Percentiles rank a stretch among this genome's conserved stretches.
Evolutionary conservation across 78 protist species (phyloP).

Genomic region (Dictyostelium citrinum): DNA sequence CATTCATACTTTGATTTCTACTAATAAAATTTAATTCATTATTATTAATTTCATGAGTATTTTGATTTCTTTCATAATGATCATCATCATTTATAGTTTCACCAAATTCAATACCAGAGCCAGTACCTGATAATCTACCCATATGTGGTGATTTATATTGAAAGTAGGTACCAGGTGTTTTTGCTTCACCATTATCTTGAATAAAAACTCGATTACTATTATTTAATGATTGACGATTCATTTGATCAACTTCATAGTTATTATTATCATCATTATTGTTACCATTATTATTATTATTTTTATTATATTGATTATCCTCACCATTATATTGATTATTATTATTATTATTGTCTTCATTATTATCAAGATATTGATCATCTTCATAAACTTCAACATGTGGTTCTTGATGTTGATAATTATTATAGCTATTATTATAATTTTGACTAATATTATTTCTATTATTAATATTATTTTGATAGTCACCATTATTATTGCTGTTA

Average conservation of each 20-base stretch:
- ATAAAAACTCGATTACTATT: not conserved
- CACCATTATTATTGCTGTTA: not conserved
- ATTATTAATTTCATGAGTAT: not conserved
- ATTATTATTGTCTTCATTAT: not conserved
- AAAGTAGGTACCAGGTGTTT: constrained; percentile 33
- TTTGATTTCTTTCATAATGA: not conserved
- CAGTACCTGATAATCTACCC: constrained; percentile 19
- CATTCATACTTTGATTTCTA: not conserved
- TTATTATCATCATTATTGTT: not conserved
- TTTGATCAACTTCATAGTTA: not conserved
- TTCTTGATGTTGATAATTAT: not conserved
- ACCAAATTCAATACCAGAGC: not conserved
- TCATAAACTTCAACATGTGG: not conserved
- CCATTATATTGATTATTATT: not conserved
- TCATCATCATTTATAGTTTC: not conserved
- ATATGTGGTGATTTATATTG: not conserved
- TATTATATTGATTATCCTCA: not conserved
- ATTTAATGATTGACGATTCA: not conserved
- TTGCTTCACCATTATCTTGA: not conserved
- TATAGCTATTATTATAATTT: not conserved
- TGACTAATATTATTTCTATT: not conserved
- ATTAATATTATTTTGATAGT: not conserved
- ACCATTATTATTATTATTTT: not conserved
- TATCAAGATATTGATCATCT: not conserved
- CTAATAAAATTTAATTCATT: not conserved